These are phyloP conservation scores for Cystobasidiaceae sp. DNA, from an alignment of 1,284 basidiomycete genomes.

Conservation along the genomic window DNA sequence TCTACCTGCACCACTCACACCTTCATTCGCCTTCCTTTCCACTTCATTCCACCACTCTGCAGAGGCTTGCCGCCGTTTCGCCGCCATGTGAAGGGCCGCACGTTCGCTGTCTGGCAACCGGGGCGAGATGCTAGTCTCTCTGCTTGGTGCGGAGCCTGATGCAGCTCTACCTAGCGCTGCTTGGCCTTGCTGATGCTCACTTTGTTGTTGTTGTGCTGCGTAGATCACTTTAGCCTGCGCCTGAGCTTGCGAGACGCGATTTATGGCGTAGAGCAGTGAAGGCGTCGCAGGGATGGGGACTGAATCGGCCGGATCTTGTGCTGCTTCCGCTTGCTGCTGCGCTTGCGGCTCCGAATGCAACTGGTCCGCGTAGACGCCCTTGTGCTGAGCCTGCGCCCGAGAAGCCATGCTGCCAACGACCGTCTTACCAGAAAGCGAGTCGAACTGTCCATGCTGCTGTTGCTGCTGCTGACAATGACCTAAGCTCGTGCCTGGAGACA, in stretches of 20 bases:
- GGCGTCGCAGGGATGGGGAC: conserved; percentile 30
- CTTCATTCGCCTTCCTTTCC: conserved; percentile 11
- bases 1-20: too few species aligned
- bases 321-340: neutral
- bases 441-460: too few species aligned
- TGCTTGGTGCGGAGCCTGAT: neutral
- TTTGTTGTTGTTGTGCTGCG: neutral
- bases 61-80: conserved; percentile 13
- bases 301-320: neutral
- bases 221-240: conserved; percentile 16
- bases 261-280: conserved; percentile 25
- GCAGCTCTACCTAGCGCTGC: neutral
- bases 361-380: neutral
- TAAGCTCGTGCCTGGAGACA: neutral
- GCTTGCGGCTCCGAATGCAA: neutral
- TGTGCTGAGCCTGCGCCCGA: neutral
- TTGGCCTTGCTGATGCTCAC: neutral
- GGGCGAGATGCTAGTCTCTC: neutral
- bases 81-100: conserved; percentile 2
- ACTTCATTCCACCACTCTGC: conserved; percentile 27
- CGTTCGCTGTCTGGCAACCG: conserved; percentile 11
- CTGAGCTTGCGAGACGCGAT: conserved; percentile 28
- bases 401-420: neutral
- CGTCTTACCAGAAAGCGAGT: too few species aligned
- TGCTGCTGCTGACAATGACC: too few species aligned